Base-by-base conservation (phyloP, 768 basidiomycete genomes). In the Tricholoma terreum region DNA sequence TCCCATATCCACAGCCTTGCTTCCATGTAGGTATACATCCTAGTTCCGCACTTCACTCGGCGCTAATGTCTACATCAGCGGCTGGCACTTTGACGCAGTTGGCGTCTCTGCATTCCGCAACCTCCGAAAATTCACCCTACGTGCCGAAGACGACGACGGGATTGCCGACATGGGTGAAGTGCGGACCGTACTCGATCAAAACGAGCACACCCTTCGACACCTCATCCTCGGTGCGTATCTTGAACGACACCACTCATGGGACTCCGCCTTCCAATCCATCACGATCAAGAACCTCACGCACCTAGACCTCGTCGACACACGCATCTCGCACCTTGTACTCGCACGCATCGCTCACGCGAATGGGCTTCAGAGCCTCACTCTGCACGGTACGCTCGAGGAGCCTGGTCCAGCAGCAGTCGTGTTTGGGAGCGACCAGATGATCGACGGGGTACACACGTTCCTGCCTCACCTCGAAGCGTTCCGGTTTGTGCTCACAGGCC, bases 1-100 rank as follows among this genome's bases (percentile, higher is more conserved):
- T 74, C 82, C 4, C 75, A 78, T 54, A 71, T 87, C 17, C 78
- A 77, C 14, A 75, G 79, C 6, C 75, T 88, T 5, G 86, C 85
- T 14, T 78, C 86, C 24, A 84, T 89, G 78, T 82, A 69, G 54
- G 71, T 71, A 11, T 34, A 50, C 12, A 31, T 33, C 58, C 45
- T 21, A 19, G 24, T 24, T 55, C 24, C 22, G 21, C 12, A 46
- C 38, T 12, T 10, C 21, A 35, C 22, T 19, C 54, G 34, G 45
- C 46, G 40, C 55, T 51, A 38, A 21, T 6, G 19, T 27, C 40
- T 49, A n/a, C 42, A 40, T 21, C 58, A 84, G 82, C 45, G 86
- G 86, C 1, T 89, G 84, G 83, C 86, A 89, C 69, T 89, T 89
- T 61, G 86, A 87, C 61, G 85, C 85, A 11, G 82, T 82, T 10